These are phyloP conservation scores for Nitzschia sp. DNA, from an alignment of 108 stramenopile genomes.

Conservation along the genomic window DNA sequence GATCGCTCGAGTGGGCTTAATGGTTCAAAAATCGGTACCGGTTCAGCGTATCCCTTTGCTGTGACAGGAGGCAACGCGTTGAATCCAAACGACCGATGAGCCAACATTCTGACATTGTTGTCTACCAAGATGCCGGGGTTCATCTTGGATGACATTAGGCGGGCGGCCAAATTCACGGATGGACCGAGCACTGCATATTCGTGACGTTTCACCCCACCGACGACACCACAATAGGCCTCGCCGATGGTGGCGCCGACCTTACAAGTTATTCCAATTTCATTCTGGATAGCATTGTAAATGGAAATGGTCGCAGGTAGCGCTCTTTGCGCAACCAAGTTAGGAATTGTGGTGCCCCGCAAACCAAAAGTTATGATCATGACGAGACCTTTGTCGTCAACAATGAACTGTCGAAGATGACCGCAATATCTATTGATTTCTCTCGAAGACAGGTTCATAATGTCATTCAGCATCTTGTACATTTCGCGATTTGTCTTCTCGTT, in stretches of 20 bases:
- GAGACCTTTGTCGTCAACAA: constrained; percentile 76
- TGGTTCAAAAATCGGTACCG: constrained; percentile 76
- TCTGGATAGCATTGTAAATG: constrained; percentile 57
- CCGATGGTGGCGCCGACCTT: constrained; percentile 70
- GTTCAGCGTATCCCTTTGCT: constrained; percentile 73
- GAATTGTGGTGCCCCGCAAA: constrained; percentile 71
- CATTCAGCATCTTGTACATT: constrained; percentile 55
- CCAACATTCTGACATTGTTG: constrained; percentile 53
- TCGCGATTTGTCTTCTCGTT: constrained; percentile 14
- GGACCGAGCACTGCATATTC: constrained; percentile 75
- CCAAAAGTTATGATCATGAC: constrained; percentile 81
- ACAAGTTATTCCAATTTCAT: constrained; percentile 57
- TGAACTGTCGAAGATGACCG: constrained; percentile 79
- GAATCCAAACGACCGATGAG: constrained; percentile 50
- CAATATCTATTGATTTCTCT: constrained; percentile 46
- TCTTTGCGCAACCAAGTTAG: constrained; percentile 67
- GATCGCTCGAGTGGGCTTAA: constrained; percentile 41
- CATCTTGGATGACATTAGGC: constrained; percentile 58
- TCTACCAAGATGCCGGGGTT: constrained; percentile 78
- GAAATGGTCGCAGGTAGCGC: constrained; percentile 62
- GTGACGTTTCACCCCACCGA: constrained; percentile 68
- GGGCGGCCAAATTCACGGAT: constrained; percentile 74
- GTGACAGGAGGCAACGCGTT: constrained; percentile 57
- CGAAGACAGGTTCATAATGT: constrained; percentile 68
- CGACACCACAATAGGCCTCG: constrained; percentile 74